Evolutionary conservation across 208 protist genomes (phyloP).

Genomic region (Trypanosoma melophagium): DNA sequence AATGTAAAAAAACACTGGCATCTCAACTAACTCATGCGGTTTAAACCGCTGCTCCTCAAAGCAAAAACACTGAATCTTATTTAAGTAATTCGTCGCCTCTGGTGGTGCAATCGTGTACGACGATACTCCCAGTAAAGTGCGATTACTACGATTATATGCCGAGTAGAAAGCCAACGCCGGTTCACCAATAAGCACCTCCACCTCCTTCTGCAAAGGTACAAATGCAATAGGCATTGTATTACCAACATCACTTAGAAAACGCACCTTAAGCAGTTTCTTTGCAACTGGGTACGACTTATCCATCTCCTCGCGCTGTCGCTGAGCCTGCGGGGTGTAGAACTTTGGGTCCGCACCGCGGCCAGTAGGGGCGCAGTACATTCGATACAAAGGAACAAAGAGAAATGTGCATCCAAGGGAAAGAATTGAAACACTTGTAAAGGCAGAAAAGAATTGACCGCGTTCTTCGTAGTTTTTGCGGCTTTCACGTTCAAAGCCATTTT

Average conservation of each 20-base stretch:
- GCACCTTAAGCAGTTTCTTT: conserved; percentile 85
- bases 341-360: conserved; percentile 79
- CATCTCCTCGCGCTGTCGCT: conserved; percentile 60
- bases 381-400: conserved; percentile 87
- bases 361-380: conserved; percentile 86
- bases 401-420: conserved; percentile 85
- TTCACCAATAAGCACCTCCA: conserved; percentile 90
- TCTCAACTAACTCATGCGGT: conserved; percentile 94
- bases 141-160: conserved; percentile 88
- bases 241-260: conserved; percentile 82
- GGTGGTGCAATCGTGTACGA: conserved; percentile 90
- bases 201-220: conserved; percentile 87
- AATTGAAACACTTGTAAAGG: conserved; percentile 73
- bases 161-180: conserved; percentile 88
- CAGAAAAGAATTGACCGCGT: conserved; percentile 83
- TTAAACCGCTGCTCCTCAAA: conserved; percentile 96
- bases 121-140: conserved; percentile 83
- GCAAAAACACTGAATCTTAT: conserved; percentile 98
- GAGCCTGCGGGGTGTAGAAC: conserved; percentile 80
- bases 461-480: conserved; percentile 68
- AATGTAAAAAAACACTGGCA: conserved; percentile 97
- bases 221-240: conserved; percentile 91
- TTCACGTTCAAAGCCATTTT: conserved; percentile 57
- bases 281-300: conserved; percentile 67
- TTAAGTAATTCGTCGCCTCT: conserved; percentile 94